Base-by-base conservation (phyloP, 768 basidiomycete species). In the Pilatotrama ljubarskyi region DNA sequence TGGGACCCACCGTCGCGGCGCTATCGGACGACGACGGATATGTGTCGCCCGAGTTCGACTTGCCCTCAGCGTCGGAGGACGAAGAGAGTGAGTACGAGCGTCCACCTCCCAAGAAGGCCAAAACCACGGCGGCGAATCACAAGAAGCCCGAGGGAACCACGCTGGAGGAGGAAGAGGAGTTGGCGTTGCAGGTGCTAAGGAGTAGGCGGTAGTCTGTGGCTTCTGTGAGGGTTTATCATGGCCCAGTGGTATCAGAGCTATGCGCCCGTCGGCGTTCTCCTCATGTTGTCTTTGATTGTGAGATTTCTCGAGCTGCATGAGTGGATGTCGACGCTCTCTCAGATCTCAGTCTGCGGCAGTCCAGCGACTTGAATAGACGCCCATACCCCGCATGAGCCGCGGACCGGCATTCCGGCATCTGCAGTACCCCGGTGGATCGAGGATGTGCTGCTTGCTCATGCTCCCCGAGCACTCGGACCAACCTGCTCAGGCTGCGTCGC, bases 1-100 rank as follows among this genome's bases (percentile, higher is more conserved):
- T 55, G 49, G 62, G 57, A 9, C 60, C 63, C 10, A 68, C 15
- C 76, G 66, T 80, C 37, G 75, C 77, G 17, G 55, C 43, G 22
- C 46, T 54, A 17, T 36, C 75, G 76, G 77, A 69, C 2, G 72
- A 82, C 60, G 86, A 88, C 65, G 88, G 88, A 0, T 88, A 90
- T 70, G 80, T 85, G 10, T 87, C 86, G 0, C 91, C 89, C 1
- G 82, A 84, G 38, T 89, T 92, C 64, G 83, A 86, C 44, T 32
- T 67, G 7, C 44, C 63, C 7, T 67, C 66, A 13, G 63, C 49
- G 5, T 58, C 55, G 2, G 63, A 64, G 20, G 56, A 62, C 15
- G 50, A 53, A 2, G 63, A 61, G 32, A 25, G 50, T 17, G 56
- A 51, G 7, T 11, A 29, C 13, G 58, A 52, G 40, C 49, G 37